Evolutionary conservation across 257 asterid genomes (phyloP), one percentile per base, ranked within the genome.

Genomic region (Thymus quinquecostatus): DNA sequence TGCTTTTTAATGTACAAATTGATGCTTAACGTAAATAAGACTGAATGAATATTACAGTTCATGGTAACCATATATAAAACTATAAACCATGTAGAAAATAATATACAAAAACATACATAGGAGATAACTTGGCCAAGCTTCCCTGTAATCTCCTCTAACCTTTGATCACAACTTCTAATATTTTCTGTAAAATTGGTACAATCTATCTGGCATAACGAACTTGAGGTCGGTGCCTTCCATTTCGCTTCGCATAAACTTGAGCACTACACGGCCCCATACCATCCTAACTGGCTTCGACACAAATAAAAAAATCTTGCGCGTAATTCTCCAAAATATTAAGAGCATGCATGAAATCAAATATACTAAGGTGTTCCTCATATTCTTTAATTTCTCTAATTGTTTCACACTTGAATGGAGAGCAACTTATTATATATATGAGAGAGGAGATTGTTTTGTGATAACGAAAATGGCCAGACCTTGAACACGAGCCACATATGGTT

Each of bases 151-250:
- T 49, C 27, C 63, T 58, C 63, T 30, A 58, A 29, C 27, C 63
- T 32, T 57, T 54, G 3, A 1, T 1, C 0, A 21, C 21, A 21
- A 21, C 21, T 75, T 3, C 8, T 62, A 76, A 54, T 41, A 62
- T 27, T 61, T 69, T 64, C 54, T 13, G 36, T 75, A 68, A 1
- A 62, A 69, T 3, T 53, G 60, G 51, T 13, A 21, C 13, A 75
- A 41, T 45, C 41, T 44, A 55, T 75, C 75, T 0, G 67, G 75
- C 49, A 75, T 73, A n/a, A 75, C 75, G 36, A 41, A 75, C 1
- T 75, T 75, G 12, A 38, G 53, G 13, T 76, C 72, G 4, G 73
- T 49, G 21, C 68, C 63, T 56, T 60, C 69, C 79, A 75, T 75
- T 50, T 74, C 80, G 28, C 21, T 21, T 29, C 51, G n/a, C 57